Conservation (phyloP, 1,284 basidiomycete genomes). For the Fomitopsis betulina region DNA sequence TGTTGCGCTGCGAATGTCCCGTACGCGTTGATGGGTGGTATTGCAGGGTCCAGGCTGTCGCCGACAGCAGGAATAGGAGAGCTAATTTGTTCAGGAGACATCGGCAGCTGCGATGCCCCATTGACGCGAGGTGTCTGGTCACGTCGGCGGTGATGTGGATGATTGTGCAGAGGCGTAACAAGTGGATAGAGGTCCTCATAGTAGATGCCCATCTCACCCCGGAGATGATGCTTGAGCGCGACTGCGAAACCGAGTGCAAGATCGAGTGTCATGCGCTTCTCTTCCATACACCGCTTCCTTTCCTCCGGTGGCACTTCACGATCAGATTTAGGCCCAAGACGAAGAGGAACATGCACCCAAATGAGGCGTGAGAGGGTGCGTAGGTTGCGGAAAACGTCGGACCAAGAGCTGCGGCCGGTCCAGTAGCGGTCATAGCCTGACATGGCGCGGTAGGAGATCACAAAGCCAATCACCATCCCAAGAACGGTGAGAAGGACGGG, state of each 20-base stretch:
- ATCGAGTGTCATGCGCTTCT: conserved; percentile 57
- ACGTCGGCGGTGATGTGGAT: conserved; percentile 8
- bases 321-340: conserved; percentile 19
- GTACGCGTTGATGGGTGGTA: conserved; percentile 46
- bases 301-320: conserved; percentile 27
- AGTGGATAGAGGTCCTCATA: conserved; percentile 56
- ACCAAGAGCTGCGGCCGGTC: conserved; percentile 57
- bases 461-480: conserved; percentile 68
- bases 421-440: conserved; percentile 67
- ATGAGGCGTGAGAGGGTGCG: conserved; percentile 48
- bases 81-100: neutral
- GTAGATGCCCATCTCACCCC: conserved; percentile 55
- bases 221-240: conserved; percentile 61
- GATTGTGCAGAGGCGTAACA: conserved; percentile 35
- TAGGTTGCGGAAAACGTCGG: conserved; percentile 48
- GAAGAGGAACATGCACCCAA: conserved; percentile 60
- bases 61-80: neutral
- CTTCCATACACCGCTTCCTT: conserved; percentile 42
- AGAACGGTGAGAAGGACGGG: conserved; percentile 58
- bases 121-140: neutral
- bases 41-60: conserved; percentile 22
- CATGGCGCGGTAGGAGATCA: conserved; percentile 61
- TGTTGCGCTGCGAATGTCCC: conserved; percentile 35
- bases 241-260: conserved; percentile 43
- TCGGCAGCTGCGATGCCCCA: neutral